phyloP scores from a whole-genome alignment of 345 rosid genomes.

The Anacardium occidentale region DNA sequence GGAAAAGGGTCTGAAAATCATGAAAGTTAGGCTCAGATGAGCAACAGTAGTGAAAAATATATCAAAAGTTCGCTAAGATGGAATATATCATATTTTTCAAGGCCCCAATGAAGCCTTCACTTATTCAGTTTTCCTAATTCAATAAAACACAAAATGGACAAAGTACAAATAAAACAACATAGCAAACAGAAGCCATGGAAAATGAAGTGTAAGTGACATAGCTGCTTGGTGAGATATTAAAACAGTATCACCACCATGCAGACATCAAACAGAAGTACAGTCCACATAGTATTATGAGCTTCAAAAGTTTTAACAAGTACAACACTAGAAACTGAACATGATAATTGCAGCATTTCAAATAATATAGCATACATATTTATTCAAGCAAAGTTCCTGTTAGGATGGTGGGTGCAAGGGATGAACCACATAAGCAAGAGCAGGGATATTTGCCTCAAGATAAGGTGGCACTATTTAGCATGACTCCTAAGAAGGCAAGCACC shows the following conservation, averaged over 20 bases:
- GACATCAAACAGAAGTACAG: not conserved
- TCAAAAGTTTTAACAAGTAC: not conserved
- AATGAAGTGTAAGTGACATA: not conserved
- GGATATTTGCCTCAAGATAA: too few species aligned
- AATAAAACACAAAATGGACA: not conserved
- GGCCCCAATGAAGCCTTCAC: not conserved
- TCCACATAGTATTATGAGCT: not conserved
- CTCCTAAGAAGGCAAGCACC: too few species aligned
- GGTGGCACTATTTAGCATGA: too few species aligned
- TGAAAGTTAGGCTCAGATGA: not conserved
- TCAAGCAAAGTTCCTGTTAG: not conserved
- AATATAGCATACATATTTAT: not conserved
- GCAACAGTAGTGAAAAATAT: not conserved
- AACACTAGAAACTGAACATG: not conserved
- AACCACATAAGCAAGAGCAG: too few species aligned
- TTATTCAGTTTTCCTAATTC: not conserved
- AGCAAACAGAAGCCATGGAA: not conserved
- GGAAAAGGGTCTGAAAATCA: not conserved
- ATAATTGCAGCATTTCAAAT: not conserved
- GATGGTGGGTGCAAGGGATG: too few species aligned
- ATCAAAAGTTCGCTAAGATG: too few species aligned
- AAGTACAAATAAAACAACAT: not conserved
- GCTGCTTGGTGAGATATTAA: not conserved
- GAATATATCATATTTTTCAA: not conserved
- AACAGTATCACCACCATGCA: not conserved